Evolutionary conservation across 2,329 filamentous ascomycete genomes (phyloP), one percentile per base, ranked within the genome.

Genomic region (Byssochlamys sp.): DNA sequence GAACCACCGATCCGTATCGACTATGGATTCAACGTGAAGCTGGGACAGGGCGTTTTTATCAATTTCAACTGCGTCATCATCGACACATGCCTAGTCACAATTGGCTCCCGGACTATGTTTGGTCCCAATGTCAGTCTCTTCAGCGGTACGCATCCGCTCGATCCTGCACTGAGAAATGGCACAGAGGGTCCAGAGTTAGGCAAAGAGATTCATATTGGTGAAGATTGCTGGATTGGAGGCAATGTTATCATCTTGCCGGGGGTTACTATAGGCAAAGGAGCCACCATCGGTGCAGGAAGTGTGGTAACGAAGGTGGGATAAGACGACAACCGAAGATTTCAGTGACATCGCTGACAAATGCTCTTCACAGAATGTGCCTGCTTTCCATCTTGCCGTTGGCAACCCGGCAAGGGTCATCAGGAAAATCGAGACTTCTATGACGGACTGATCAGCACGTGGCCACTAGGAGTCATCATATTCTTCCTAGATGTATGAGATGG

Each of bases 211-310:
- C 80, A 77, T 33, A 84, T 95, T 55, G 89, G 86, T 0, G 86
- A 90, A 62, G 90, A 95, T 74, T 89, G 88, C 73, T 90, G 89
- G 89, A 73, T 92, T 29, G 88, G 86, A 1, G 88, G 88, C 0
- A 86, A 85, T 66, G 84, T 84, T 4, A 83, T 79, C 25, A 82
- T 95, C 19, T 75, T 91, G 50, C 84, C 89, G 0, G 90, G 90
- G 0, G 84, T 95, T 26, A 91, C 81, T 0, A 87, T 95, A 62
- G 90, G 91, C 0, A 79, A 81, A 56, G 90, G 90, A 0, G 80
- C 77, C 3, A 88, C 86, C 0, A 80, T 95, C 59, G 91, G 89
- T 0, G 90, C 91, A 1, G 89, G 87, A 1, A 90, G 86, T 68
- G 88, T 95, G 3, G 90, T 95, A 26, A 94, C 89, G 1, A 94